Percentiles rank a stretch among this genome's conserved stretches.
These are phyloP conservation scores for Fusarium begoniae DNA, from an alignment of 2,329 filamentous ascomycete species.

Conservation along the genomic window DNA sequence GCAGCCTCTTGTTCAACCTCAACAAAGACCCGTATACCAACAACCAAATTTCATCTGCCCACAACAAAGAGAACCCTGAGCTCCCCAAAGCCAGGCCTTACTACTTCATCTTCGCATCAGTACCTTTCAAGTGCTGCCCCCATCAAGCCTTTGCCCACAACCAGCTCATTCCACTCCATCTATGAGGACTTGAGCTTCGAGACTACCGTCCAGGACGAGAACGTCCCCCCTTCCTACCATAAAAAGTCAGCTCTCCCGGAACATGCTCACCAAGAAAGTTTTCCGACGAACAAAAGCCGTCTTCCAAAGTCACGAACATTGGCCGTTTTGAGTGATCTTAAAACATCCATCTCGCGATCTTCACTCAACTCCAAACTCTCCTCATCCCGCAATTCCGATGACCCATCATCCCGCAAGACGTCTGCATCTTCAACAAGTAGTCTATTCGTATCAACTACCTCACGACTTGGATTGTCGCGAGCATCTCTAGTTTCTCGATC, in stretches of 20 bases:
- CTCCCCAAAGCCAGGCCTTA: conserved; percentile 41
- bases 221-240: conserved; percentile 26
- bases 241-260: not conserved
- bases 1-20: not conserved
- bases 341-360: conserved; percentile 54
- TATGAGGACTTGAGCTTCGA: conserved; percentile 3
- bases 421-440: conserved; percentile 35
- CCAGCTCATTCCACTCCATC: conserved; percentile 10
- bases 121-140: not conserved
- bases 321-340: conserved; percentile 56
- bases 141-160: conserved; percentile 28
- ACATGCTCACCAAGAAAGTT: not conserved
- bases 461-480: conserved; percentile 31
- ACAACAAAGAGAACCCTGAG: not conserved
- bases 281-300: conserved; percentile 34
- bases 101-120: conserved; percentile 35
- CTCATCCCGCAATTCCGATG: conserved; percentile 12
- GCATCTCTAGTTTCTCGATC: conserved; percentile 29
- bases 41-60: not conserved
- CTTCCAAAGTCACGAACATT: conserved; percentile 58
- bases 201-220: conserved; percentile 41
- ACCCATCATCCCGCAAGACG: conserved; percentile 28
- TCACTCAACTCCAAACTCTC: conserved; percentile 34
- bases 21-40: not conserved
- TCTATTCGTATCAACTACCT: conserved; percentile 24